Conservation (phyloP, 352 stramenopile species). For the Pythium coloratum region DNA sequence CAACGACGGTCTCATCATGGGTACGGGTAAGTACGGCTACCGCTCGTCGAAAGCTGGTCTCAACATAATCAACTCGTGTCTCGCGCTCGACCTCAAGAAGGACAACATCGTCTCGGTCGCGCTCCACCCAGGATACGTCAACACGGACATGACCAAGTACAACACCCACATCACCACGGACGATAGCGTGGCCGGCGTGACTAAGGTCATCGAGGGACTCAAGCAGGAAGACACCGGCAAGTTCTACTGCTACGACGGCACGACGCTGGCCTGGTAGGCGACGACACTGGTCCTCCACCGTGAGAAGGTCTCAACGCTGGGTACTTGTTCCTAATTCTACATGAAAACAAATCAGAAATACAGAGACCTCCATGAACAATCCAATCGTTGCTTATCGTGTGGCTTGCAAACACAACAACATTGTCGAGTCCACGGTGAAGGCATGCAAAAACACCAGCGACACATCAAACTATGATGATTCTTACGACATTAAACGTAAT, state of each 20-base stretch:
- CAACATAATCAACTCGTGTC: constrained; percentile 69
- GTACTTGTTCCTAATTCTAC: too few species aligned
- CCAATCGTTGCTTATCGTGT: too few species aligned
- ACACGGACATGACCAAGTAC: constrained; percentile 25
- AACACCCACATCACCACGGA: constrained; percentile 36
- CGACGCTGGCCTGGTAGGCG: too few species aligned
- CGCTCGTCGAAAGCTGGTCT: constrained; percentile 76
- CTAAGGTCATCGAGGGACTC: constrained; percentile 47
- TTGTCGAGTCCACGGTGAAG: too few species aligned
- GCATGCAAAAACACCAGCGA: too few species aligned
- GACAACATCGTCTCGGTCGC: constrained; percentile 59
- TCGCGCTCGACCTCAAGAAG: constrained; percentile 48
- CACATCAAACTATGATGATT: background rate
- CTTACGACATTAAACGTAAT: background rate
- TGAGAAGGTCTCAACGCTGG: too few species aligned
- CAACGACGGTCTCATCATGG: constrained; percentile 37
- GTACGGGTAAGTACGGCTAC: constrained; percentile 60
- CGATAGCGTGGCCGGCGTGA: constrained; percentile 47
- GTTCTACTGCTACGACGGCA: too few species aligned
- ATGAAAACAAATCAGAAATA: too few species aligned
- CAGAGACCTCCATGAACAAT: too few species aligned
- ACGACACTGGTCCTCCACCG: too few species aligned
- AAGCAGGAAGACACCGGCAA: too few species aligned
- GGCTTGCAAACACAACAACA: too few species aligned
- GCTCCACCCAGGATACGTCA: constrained; percentile 46